These are phyloP conservation scores for Benincasa hispida DNA, from an alignment of 306 rosid species.

Conservation along the genomic window DNA sequence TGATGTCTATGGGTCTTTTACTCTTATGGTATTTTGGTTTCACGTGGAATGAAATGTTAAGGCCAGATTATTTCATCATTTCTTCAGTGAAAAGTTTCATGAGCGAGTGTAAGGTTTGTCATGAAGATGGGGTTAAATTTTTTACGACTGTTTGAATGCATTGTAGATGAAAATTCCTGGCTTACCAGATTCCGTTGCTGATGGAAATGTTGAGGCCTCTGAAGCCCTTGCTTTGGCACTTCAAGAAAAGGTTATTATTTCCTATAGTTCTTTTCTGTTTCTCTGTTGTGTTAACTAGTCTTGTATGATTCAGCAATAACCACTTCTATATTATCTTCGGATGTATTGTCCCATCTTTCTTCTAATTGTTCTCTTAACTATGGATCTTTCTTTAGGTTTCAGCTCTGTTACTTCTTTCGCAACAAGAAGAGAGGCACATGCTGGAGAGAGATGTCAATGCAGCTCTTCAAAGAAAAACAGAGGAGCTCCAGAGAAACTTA, in stretches of 20 bases:
- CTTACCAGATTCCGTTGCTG: constrained; percentile 20
- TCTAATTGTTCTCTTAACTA: constrained; percentile 2
- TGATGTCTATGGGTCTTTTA: neutral
- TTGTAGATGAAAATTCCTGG: constrained; percentile 30
- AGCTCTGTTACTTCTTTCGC: constrained; percentile 70
- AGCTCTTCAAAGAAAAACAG: constrained; percentile 67
- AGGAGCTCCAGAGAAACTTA: constrained; percentile 81
- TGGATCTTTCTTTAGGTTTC: constrained; percentile 46
- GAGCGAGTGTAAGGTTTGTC: neutral
- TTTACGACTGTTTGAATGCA: neutral
- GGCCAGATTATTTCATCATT: neutral
- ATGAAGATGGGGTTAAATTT: neutral
- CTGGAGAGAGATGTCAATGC: constrained; percentile 69
- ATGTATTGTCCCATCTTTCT: constrained; percentile 5
- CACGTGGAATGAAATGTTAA: neutral
- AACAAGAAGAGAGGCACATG: constrained; percentile 85
- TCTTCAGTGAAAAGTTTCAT: neutral
- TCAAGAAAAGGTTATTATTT: constrained; percentile 66
- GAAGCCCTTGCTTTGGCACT: constrained; percentile 68
- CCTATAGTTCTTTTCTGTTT: constrained; percentile 3
- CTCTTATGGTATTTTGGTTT: neutral
- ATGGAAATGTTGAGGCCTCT: constrained; percentile 35
- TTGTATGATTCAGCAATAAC: neutral
- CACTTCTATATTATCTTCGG: neutral
- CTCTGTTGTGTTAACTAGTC: neutral